These are phyloP conservation scores for Globisporangium emineosum DNA, from an alignment of 352 stramenopile genomes.

Conservation along the genomic window DNA sequence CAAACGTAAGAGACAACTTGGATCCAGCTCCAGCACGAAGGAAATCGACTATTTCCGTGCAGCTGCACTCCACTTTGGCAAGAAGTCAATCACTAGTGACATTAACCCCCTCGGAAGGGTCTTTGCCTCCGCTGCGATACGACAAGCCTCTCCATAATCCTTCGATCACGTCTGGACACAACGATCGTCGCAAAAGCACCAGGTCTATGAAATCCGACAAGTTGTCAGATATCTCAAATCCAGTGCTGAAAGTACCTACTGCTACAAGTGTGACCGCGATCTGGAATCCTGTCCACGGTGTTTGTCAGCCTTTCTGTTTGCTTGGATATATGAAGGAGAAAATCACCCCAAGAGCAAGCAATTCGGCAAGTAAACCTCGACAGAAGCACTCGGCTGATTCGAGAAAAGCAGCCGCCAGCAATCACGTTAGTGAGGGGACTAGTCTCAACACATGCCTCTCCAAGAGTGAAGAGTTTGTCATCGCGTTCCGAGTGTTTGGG, in stretches of 20 bases:
- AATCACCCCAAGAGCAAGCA: neutral
- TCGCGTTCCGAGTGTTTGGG: constrained; percentile 67
- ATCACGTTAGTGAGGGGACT: neutral
- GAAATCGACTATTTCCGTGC: neutral
- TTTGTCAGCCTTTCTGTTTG: constrained; percentile 70
- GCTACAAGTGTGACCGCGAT: constrained; percentile 29
- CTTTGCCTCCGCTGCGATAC: neutral
- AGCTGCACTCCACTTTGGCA: neutral
- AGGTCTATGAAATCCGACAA: constrained; percentile 29
- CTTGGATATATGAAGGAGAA: constrained; percentile 59
- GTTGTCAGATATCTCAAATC: constrained; percentile 19
- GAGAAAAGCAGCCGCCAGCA: constrained; percentile 3
- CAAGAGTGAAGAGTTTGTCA: constrained; percentile 17
- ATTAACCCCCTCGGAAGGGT: constrained; percentile 2
- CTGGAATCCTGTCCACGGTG: constrained; percentile 72
- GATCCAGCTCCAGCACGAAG: neutral
- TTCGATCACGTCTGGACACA: constrained; percentile 8
- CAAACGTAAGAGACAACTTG: neutral
- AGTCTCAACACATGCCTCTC: neutral
- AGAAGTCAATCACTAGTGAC: constrained; percentile 3
- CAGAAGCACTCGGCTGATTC: constrained; percentile 6
- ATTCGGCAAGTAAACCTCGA: neutral
- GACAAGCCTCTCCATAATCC: constrained; percentile 15
- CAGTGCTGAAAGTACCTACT: constrained; percentile 1
- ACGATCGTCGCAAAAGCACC: neutral